Base-by-base conservation (phyloP, 176 grass and related monocot species). In the Zea luxurians region DNA sequence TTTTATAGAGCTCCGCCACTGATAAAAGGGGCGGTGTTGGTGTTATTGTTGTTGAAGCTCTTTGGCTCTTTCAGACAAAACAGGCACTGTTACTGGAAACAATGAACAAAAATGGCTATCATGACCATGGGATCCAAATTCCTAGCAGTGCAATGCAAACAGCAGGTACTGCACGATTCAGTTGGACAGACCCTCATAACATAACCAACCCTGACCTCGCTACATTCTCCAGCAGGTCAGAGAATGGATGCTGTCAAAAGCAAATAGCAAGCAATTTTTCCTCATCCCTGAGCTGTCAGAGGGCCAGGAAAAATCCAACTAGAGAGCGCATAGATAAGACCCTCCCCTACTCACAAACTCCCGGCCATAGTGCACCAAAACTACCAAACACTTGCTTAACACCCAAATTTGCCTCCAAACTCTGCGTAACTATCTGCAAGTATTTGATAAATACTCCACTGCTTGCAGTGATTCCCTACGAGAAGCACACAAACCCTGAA, bases 201-300 rank as follows among this genome's bases (percentile, higher is more conserved):
- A 4, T 57, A 16, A 43, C 15, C 62, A 75, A 37, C 61, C 61
- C 62, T 37, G 9, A 83, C 21, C 50, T 17, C 67, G 73, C n/a
- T 37, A 13, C 8, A 46, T 21, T 76, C 6, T 4, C 13, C 43
- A 75, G 20, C 4, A 63, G 18, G 10, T 48, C n/a, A 15, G n/a
- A n/a, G 1, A 17, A 68, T 12, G 17, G 16, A 13, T 12, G 6
- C 13, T 5, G 8, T 34, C 8, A 0, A 83, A 67, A 8, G 3
- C 35, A 75, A 75, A n/a, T 12, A 15, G 7, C 10, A 60, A 68
- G 52, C 46, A 71, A 21, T 37, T 70, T 18, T 4, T 17, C 48
- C 27, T 27, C 27, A 27, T 27, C 27, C 27, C 27, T 27, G 27
- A 27, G 27, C 27, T 27, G 27, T 27, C 27, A 13, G 6, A 59